Conservation (phyloP, 768 basidiomycete genomes). For the Thelephora ganbajun region DNA sequence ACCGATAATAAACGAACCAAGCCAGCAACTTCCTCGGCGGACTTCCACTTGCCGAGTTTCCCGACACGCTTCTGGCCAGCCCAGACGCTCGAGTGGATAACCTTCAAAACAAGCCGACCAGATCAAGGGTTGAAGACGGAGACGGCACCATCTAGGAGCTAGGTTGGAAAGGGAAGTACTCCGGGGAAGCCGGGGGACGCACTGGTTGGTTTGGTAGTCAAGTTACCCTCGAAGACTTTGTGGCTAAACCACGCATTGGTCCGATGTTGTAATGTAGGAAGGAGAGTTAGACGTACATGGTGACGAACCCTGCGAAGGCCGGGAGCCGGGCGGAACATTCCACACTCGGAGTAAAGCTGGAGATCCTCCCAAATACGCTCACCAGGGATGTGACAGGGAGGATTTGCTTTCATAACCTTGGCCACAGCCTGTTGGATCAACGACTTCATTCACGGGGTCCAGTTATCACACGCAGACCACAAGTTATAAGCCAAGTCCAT, state of each 20-base stretch:
- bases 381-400: constrained; percentile 90
- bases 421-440: constrained; percentile 98
- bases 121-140: constrained; percentile 99
- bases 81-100: constrained; percentile 99
- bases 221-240: no score
- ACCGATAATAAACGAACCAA: no score
- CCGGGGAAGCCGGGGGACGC: no score
- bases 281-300: constrained; percentile 44
- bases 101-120: constrained; percentile 94
- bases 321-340: constrained; percentile 4
- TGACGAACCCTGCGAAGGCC: constrained; percentile 84
- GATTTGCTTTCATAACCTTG: constrained; percentile 99
- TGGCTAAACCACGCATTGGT: constrained; percentile 36
- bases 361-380: constrained; percentile 87
- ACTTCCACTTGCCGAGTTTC: constrained; percentile 99
- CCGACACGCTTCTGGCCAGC: constrained; percentile 99
- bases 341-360: no score
- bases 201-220: no score
- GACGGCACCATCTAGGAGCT: constrained; percentile 79
- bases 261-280: neutral
- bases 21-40: constrained; percentile 98
- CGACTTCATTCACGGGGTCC: constrained; percentile 98
- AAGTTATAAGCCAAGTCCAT: no score
- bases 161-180: no score
- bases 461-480: no score